phyloP scores from a whole-genome alignment of 805 yeast genomes.

The Myxozyma nipponensis region DNA sequence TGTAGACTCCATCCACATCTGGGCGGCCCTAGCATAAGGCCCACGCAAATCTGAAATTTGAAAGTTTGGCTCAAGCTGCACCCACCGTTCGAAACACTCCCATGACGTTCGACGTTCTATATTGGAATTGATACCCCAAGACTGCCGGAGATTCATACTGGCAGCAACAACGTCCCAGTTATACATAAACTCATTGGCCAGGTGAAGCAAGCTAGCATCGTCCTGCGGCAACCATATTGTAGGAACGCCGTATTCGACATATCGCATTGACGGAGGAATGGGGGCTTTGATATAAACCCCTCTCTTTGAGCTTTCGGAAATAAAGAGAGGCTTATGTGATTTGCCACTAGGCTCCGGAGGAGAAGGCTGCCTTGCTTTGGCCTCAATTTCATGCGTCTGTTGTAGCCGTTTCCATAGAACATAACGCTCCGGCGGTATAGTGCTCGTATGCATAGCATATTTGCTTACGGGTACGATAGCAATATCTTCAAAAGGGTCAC shows the following conservation, averaged over 20 bases:
- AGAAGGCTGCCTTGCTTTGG: not conserved
- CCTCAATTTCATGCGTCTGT: not conserved
- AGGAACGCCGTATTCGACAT: constrained; percentile 79
- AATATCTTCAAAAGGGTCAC: constrained; percentile 37
- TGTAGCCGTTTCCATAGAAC: constrained; percentile 2
- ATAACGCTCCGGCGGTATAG: constrained; percentile 3
- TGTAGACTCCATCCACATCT: constrained; percentile 88
- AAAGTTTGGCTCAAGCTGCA: constrained; percentile 85
- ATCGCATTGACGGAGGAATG: constrained; percentile 77
- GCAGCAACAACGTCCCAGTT: constrained; percentile 93
- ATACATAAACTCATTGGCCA: constrained; percentile 80
- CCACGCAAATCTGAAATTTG: constrained; percentile 81
- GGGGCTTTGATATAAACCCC: constrained; percentile 66
- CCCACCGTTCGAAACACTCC: constrained; percentile 97
- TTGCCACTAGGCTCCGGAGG: not conserved
- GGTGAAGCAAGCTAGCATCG: constrained; percentile 71
- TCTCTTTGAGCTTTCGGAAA: constrained; percentile 21
- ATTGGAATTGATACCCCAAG: constrained; percentile 59
- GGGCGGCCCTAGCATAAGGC: constrained; percentile 73
- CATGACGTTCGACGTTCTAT: constrained; percentile 96
- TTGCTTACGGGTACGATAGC: constrained; percentile 33
- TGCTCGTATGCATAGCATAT: constrained; percentile 16
- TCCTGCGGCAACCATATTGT: constrained; percentile 96
- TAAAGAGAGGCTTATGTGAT: constrained; percentile 14
- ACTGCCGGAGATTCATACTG: constrained; percentile 62